phyloP scores from a whole-genome alignment of 2,329 filamentous ascomycete species.

The Microthyrium microscopicum region DNA sequence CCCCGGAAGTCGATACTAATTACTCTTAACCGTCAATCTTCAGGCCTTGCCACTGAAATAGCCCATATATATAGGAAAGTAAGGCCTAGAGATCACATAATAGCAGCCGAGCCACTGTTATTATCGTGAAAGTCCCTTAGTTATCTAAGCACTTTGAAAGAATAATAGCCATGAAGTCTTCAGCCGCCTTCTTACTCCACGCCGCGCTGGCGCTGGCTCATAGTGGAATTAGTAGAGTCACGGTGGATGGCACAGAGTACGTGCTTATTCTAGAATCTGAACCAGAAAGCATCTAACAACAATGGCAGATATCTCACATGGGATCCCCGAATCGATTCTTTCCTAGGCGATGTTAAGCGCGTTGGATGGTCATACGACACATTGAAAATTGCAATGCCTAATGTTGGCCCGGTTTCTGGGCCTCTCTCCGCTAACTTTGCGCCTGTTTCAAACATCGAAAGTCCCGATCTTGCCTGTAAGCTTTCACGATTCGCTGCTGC shows the following conservation, averaged over 20 bases:
- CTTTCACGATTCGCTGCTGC: no score
- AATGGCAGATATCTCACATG: not conserved
- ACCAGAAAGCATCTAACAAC: not conserved
- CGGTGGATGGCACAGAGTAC: not conserved
- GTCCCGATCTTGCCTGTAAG: conserved; percentile 2
- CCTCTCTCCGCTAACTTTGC: not conserved
- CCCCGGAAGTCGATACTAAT: no score
- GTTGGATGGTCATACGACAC: not conserved
- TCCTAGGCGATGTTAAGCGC: not conserved
- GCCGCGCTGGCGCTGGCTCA: not conserved
- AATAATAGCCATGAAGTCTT: no score
- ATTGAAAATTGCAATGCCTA: no score
- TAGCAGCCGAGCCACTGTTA: no score
- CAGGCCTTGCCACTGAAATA: no score
- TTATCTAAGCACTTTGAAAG: no score
- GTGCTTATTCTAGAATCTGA: not conserved
- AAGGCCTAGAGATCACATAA: no score
- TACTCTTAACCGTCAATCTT: no score
- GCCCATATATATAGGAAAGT: no score
- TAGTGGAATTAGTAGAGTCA: not conserved
- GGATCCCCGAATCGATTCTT: conserved; percentile 2
- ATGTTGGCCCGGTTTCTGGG: not conserved
- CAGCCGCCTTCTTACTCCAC: no score
- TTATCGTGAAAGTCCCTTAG: no score
- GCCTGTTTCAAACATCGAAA: not conserved